Base-by-base conservation (phyloP, 202 grass and related monocot species). In the Brachypodium distachyon region DNA sequence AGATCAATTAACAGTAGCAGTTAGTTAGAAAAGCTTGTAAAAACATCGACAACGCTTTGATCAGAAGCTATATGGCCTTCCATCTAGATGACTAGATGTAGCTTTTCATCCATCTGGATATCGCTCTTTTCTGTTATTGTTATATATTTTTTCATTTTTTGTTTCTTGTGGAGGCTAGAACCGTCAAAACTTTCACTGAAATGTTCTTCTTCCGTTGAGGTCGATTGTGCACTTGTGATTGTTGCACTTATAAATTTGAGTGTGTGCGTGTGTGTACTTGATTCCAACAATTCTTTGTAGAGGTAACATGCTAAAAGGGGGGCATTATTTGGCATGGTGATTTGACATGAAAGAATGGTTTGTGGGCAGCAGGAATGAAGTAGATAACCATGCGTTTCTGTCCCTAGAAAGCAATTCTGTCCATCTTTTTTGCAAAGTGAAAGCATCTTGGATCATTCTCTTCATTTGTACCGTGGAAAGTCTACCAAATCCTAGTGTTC, bases 291-390 rank as follows among this genome's bases (percentile, higher is more conserved):
- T 47, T 57, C 5, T 39, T 31, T 23, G n/a, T 31, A 43, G 47
- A 27, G 49, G 72, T 77, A 82, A 71, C 67, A 50, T 82, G 79
- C 37, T 59, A 65, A 72, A 68, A 77, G 73, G 38, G 31, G 58
- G 32, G n/a, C 40, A 78, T 57, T 72, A 59, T 34, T 42, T 80
- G 40, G 17, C 46, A 10, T 0, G 16, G 48, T 74, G 76, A 85
- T 77, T 72, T 80, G 78, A 87, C 70, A 61, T 5, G 47, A 74
- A 42, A 50, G 53, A 50, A 61, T 59, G 26, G n/a, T 69, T 86
- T 58, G 84, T 82, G 73, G 57, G 31, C 73, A 82, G 58, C 73
- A 82, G 31, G 29, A 65, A 58, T n/a, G n/a, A n/a, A n/a, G 55
- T 22, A 70, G 38, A 77, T 72, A 46, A 56, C 21, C 47, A 55